Evolutionary conservation across 2,329 filamentous ascomycete genomes (phyloP).

Genomic region (Chrysoporthe cubensis): DNA sequence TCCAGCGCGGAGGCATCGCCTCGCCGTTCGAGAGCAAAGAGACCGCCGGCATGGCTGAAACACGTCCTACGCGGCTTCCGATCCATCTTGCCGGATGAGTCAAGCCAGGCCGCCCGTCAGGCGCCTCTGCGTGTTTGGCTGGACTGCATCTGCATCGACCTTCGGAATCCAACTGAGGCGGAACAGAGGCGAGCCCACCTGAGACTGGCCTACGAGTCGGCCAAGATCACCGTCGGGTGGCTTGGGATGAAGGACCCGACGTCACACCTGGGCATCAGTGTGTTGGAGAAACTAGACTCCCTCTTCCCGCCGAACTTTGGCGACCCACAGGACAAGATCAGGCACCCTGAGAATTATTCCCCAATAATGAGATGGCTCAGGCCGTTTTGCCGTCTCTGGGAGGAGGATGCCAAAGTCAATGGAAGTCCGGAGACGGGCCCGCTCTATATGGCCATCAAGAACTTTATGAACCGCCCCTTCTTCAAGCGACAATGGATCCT

Average conservation of each 20-base stretch:
- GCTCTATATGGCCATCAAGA: slow-evolving; percentile 33
- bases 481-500: slow-evolving; percentile 44
- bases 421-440: slow-evolving; percentile 4
- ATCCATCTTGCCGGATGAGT: slow-evolving; percentile 14
- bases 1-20: neutral
- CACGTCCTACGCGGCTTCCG: slow-evolving; percentile 19
- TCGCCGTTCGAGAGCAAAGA: slow-evolving; percentile 1
- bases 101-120: slow-evolving; percentile 3
- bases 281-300: slow-evolving; percentile 31
- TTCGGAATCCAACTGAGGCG: slow-evolving; percentile 30
- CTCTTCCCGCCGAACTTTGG: slow-evolving; percentile 40
- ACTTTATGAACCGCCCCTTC: slow-evolving; percentile 39
- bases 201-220: slow-evolving; percentile 33
- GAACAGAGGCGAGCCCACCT: slow-evolving; percentile 33
- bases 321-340: slow-evolving; percentile 39
- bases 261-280: slow-evolving; percentile 18
- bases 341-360: slow-evolving; percentile 41
- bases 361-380: slow-evolving; percentile 39
- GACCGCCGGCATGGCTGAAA: slow-evolving; percentile 20
- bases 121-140: slow-evolving; percentile 33
- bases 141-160: slow-evolving; percentile 35
- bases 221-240: slow-evolving; percentile 33
- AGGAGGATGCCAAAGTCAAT: slow-evolving; percentile 29
- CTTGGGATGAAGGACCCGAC: slow-evolving; percentile 30
- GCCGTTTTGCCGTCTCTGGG: slow-evolving; percentile 35